Evolutionary conservation across 2,329 filamentous ascomycete species (phyloP).

Genomic region (Eutypella sp.): DNA sequence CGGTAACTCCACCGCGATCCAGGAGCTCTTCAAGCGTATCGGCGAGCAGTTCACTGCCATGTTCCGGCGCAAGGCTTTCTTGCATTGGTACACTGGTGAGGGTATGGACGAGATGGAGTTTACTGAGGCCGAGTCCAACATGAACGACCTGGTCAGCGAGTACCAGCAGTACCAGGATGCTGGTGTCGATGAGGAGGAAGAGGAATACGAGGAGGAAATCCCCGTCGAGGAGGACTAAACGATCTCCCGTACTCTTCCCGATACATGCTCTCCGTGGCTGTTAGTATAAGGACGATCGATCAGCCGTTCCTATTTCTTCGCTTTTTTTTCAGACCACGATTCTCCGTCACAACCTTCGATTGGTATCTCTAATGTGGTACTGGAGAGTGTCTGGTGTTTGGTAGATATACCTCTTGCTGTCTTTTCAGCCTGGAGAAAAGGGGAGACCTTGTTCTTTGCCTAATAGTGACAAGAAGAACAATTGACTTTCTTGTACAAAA

Average conservation of each 20-base stretch:
- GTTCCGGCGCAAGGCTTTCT: constrained; percentile 99
- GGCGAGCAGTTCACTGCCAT: constrained; percentile 99
- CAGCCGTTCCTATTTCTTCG: constrained; percentile 14
- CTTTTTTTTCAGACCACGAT: constrained; percentile 19
- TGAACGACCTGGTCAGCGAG: constrained; percentile 99
- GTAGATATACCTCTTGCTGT: constrained; percentile 30
- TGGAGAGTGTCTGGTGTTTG: constrained; percentile 19
- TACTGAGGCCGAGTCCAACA: constrained; percentile 99
- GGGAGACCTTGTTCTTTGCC: constrained; percentile 22
- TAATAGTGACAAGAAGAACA: constrained; percentile 28
- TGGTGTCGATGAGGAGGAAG: constrained; percentile 92
- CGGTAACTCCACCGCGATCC: constrained; percentile 98
- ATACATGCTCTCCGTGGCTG: constrained; percentile 10
- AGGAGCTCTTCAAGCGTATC: constrained; percentile 99
- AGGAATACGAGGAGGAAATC: constrained; percentile 87
- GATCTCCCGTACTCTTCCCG: constrained; percentile 12
- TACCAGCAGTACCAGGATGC: constrained; percentile 99
- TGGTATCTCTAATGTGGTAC: constrained; percentile 19
- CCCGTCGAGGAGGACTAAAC: constrained; percentile 64
- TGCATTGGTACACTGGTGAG: constrained; percentile 99
- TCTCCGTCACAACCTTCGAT: constrained; percentile 20
- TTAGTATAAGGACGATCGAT: constrained; percentile 10
- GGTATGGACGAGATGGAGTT: constrained; percentile 99
- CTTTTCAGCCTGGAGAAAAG: constrained; percentile 16
- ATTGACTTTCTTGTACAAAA: constrained; percentile 29